phyloP scores from a whole-genome alignment of 2,329 filamentous ascomycete genomes.

The Elsinoe necatrix region DNA sequence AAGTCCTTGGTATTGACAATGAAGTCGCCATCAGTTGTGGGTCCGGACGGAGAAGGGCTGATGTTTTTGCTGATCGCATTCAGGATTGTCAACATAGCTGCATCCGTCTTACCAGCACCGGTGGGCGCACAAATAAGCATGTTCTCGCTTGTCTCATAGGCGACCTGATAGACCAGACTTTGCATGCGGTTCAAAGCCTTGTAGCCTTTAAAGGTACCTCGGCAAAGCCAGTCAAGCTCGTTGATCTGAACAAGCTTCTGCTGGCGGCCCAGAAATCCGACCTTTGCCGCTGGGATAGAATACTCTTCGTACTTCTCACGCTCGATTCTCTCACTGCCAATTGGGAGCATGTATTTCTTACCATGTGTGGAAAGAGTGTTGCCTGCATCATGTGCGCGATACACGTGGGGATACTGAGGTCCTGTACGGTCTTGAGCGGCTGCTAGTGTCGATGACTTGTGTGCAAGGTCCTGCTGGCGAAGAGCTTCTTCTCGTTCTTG shows the following conservation, averaged over 20 bases:
- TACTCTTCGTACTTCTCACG: slow-evolving; percentile 79
- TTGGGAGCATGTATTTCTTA: slow-evolving; percentile 71
- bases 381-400: slow-evolving; percentile 71
- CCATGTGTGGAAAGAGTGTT: slow-evolving; percentile 76
- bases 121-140: slow-evolving; percentile 98
- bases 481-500: slow-evolving; percentile 72
- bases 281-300: slow-evolving; percentile 70
- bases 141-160: slow-evolving; percentile 92
- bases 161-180: slow-evolving; percentile 88
- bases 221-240: slow-evolving; percentile 81
- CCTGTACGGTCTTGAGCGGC: slow-evolving; percentile 62
- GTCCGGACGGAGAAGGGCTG: slow-evolving; percentile 67
- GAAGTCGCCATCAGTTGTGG: slow-evolving; percentile 67
- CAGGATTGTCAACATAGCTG: slow-evolving; percentile 90
- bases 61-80: slow-evolving; percentile 84
- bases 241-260: slow-evolving; percentile 70
- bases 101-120: slow-evolving; percentile 92
- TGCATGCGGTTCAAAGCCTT: slow-evolving; percentile 95
- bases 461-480: slow-evolving; percentile 65
- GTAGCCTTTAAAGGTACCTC: slow-evolving; percentile 89
- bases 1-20: slow-evolving; percentile 78
- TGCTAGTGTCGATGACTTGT: slow-evolving; percentile 68
- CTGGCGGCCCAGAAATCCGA: slow-evolving; percentile 63
- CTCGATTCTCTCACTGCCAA: slow-evolving; percentile 63
- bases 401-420: slow-evolving; percentile 85